Conservation (phyloP, 176 grass and related monocot genomes). For the Oryza meyeriana region DNA sequence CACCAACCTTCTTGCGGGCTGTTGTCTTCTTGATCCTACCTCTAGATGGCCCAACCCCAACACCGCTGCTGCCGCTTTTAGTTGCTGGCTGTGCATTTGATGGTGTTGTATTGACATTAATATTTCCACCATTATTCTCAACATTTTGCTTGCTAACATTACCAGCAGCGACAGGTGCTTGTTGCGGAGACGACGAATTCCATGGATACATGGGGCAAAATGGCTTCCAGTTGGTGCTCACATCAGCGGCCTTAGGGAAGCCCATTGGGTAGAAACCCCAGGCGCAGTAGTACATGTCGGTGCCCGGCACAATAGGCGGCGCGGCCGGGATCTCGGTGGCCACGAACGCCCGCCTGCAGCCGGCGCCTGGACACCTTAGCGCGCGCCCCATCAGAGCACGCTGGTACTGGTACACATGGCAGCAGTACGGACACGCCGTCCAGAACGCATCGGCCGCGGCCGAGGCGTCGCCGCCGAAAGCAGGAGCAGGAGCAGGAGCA, state of each 20-base stretch:
- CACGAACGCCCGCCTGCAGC: constrained; percentile 58
- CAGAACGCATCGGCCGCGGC: constrained; percentile 58
- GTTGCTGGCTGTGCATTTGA: neutral
- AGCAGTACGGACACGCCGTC: constrained; percentile 88
- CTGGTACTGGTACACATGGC: constrained; percentile 72
- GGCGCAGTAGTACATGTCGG: constrained; percentile 79
- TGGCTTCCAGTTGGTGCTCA: constrained; percentile 76
- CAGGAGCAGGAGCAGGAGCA: neutral
- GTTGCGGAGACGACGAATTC: constrained; percentile 32
- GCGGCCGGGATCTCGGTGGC: constrained; percentile 61
- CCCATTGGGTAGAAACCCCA: constrained; percentile 95
- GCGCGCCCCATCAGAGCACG: constrained; percentile 48
- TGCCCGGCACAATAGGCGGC: constrained; percentile 83
- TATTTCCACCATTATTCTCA: constrained; percentile 3
- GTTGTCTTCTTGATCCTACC: constrained; percentile 78
- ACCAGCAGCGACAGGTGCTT: constrained; percentile 20
- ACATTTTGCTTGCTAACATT: constrained; percentile 18
- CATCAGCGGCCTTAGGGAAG: constrained; percentile 60
- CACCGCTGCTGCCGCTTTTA: neutral
- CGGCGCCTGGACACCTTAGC: constrained; percentile 68
- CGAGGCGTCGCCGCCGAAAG: constrained; percentile 7
- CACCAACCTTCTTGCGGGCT: constrained; percentile 76
- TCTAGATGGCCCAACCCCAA: constrained; percentile 18
- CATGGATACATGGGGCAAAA: constrained; percentile 59
- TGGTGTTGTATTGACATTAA: constrained; percentile 26